Evolutionary conservation across 2,329 filamentous ascomycete species (phyloP).

Genomic region (Colletotrichum cuscutae): DNA sequence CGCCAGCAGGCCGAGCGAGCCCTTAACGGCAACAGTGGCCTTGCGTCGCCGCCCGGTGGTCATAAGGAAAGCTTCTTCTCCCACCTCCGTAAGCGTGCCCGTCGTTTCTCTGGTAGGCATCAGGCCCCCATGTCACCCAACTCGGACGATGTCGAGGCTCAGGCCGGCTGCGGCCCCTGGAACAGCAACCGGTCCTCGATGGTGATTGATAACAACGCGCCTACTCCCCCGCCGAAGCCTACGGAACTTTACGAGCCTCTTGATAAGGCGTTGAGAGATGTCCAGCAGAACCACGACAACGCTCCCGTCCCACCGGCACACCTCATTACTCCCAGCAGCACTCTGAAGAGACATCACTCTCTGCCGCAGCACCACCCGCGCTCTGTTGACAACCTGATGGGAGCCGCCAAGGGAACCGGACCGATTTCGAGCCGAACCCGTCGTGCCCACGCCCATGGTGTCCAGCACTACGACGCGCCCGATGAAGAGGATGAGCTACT

Average conservation of each 20-base stretch:
- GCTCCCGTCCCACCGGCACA: conserved; percentile 65
- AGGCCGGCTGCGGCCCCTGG: conserved; percentile 91
- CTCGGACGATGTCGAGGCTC: conserved; percentile 91
- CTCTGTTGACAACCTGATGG: conserved; percentile 71
- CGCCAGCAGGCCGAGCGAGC: conserved; percentile 91
- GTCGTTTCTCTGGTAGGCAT: conserved; percentile 91
- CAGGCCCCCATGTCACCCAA: conserved; percentile 82
- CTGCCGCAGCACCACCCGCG: conserved; percentile 68
- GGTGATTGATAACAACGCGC: conserved; percentile 71
- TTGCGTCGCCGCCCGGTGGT: conserved; percentile 80
- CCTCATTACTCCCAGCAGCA: conserved; percentile 59
- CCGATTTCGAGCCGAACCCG: conserved; percentile 85
- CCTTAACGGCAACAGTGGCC: conserved; percentile 81
- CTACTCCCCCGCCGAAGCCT: conserved; percentile 61
- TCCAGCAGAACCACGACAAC: conserved; percentile 61
- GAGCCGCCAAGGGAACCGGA: conserved; percentile 61
- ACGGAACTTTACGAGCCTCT: conserved; percentile 67
- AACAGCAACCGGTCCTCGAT: conserved; percentile 86
- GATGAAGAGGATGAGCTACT: conserved; percentile 97
- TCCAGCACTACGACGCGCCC: conserved; percentile 90
- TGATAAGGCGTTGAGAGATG: conserved; percentile 67
- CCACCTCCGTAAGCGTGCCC: conserved; percentile 91
- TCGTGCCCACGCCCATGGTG: conserved; percentile 80
- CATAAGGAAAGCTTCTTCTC: conserved; percentile 99
- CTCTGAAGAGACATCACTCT: conserved; percentile 73